Percentiles rank a stretch among this genome's conserved stretches.
phyloP scores from a whole-genome alignment of 1,284 basidiomycete species.

The Phenoliferia sp. region DNA sequence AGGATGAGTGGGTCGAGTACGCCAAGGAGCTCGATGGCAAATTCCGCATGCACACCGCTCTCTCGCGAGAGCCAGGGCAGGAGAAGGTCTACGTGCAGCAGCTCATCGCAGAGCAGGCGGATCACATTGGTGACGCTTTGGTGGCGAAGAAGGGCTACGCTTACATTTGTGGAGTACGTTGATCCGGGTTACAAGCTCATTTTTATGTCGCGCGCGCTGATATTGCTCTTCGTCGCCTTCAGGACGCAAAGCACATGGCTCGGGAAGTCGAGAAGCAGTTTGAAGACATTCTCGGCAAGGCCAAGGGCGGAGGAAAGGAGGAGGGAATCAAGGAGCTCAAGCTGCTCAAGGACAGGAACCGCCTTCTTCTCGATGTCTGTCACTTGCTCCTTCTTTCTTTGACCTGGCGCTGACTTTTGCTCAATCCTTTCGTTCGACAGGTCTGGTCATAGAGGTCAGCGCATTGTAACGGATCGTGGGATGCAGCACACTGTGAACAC shows the following conservation, averaged over 20 bases:
- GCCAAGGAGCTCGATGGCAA: conserved; percentile 80
- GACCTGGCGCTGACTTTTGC: neutral
- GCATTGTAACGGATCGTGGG: no score
- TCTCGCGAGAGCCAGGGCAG: conserved; percentile 73
- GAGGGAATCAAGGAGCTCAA: conserved; percentile 89
- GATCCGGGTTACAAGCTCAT: conserved; percentile 46
- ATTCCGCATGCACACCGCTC: conserved; percentile 79
- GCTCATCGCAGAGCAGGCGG: conserved; percentile 77
- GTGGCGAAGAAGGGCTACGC: conserved; percentile 89
- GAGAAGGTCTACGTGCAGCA: conserved; percentile 95
- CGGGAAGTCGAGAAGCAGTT: conserved; percentile 88
- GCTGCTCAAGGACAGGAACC: conserved; percentile 69
- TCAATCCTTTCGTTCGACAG: neutral
- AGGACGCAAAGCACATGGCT: conserved; percentile 93
- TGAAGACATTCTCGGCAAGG: conserved; percentile 81
- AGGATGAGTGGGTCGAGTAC: conserved; percentile 91
- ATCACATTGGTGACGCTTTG: conserved; percentile 78
- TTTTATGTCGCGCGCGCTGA: neutral
- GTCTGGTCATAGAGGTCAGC: neutral
- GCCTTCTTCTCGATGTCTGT: conserved; percentile 30
- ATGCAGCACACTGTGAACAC: no score
- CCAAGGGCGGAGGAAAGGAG: conserved; percentile 77
- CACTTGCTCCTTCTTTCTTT: neutral
- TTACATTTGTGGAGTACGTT: conserved; percentile 27
- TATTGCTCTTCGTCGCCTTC: neutral